phyloP scores from a whole-genome alignment of 2,329 filamentous ascomycete genomes.

The Nothophaeocryptopus gaeumannii region DNA sequence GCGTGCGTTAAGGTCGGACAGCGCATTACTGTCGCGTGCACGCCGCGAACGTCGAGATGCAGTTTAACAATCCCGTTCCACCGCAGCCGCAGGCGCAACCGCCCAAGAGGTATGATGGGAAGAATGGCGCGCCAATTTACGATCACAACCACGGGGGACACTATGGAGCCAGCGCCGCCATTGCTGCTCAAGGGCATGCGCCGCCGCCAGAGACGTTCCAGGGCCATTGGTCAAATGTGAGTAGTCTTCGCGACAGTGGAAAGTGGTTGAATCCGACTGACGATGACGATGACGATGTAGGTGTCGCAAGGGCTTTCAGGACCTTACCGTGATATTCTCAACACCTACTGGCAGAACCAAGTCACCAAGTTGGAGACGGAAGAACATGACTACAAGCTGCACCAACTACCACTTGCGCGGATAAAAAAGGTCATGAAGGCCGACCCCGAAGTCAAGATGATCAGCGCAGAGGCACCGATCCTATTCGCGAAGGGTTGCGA shows the following conservation, averaged over 20 bases:
- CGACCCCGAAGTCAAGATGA: constrained; percentile 99
- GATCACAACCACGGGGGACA: constrained; percentile 48
- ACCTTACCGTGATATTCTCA: constrained; percentile 93
- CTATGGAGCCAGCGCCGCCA: constrained; percentile 57
- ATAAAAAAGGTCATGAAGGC: constrained; percentile 99
- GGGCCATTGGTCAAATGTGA: constrained; percentile 90
- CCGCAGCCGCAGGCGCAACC: constrained; percentile 33
- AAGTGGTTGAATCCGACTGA: not conserved
- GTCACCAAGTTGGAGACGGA: constrained; percentile 94
- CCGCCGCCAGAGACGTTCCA: constrained; percentile 89
- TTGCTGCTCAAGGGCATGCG: constrained; percentile 81
- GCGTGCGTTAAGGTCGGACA: constrained; percentile 6
- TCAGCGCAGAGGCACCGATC: constrained; percentile 95
- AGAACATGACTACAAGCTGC: constrained; percentile 96
- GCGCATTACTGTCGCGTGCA: constrained; percentile 14
- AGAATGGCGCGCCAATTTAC: constrained; percentile 50
- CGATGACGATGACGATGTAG: constrained; percentile 44
- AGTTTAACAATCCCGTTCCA: constrained; percentile 30
- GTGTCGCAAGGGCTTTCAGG: constrained; percentile 93
- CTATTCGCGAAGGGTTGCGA: constrained; percentile 98
- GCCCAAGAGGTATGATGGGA: constrained; percentile 48
- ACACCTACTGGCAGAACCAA: constrained; percentile 98
- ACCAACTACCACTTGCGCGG: constrained; percentile 91
- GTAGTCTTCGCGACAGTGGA: constrained; percentile 31
- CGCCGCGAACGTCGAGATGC: constrained; percentile 25